phyloP scores from a whole-genome alignment of 1,139 yeast species.

The Hyphopichia pseudoburtonii region DNA sequence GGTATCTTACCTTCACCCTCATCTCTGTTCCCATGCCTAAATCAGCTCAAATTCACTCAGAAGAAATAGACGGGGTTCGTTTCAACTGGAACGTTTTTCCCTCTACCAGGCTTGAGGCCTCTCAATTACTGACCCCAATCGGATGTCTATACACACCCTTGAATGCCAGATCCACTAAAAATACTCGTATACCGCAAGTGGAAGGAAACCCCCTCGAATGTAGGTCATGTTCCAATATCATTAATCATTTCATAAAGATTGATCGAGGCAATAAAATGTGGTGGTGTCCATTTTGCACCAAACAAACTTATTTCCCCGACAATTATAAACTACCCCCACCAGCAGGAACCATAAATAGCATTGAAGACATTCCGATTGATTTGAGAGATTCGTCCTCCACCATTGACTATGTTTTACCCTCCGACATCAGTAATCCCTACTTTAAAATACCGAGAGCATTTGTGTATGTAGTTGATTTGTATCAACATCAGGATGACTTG shows the following conservation, averaged over 20 bases:
- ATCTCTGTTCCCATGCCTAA: no score
- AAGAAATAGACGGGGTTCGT: constrained; percentile 23
- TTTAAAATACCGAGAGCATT: constrained; percentile 13
- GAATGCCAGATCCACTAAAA: constrained; percentile 7
- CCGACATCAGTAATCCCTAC: constrained; percentile 15
- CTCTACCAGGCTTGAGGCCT: constrained; percentile 36
- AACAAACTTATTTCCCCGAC: constrained; percentile 22
- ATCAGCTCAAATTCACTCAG: not conserved
- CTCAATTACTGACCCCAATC: constrained; percentile 33
- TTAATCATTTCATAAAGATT: constrained; percentile 30
- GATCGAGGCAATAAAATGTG: constrained; percentile 35
- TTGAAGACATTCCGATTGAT: constrained; percentile 26
- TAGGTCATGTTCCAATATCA: constrained; percentile 24
- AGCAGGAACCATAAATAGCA: constrained; percentile 1
- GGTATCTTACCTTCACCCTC: no score
- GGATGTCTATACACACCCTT: constrained; percentile 41
- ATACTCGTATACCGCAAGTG: constrained; percentile 6
- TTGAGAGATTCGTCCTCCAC: constrained; percentile 23
- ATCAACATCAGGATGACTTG: constrained; percentile 28
- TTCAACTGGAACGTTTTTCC: constrained; percentile 62
- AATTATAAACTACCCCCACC: constrained; percentile 18
- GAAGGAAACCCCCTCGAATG: constrained; percentile 20
- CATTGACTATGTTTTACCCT: constrained; percentile 29
- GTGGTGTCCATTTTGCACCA: constrained; percentile 42
- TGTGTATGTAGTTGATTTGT: constrained; percentile 30